phyloP scores from a whole-genome alignment of 1,139 yeast genomes.

The Pichiaceae sp. region DNA sequence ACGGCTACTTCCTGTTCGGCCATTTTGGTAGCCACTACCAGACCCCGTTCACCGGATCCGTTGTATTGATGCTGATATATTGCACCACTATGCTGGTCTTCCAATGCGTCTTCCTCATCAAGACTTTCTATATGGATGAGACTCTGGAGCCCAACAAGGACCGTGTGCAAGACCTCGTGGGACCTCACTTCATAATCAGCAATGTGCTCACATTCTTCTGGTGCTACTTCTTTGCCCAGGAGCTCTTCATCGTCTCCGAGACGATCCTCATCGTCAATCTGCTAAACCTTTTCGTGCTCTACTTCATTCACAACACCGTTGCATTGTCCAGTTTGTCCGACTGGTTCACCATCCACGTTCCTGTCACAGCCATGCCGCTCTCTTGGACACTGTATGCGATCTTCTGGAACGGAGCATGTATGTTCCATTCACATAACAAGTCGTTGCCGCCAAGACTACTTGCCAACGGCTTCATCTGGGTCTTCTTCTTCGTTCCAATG shows the following conservation, averaged over 20 bases:
- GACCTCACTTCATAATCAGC: slow-evolving; percentile 55
- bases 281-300: slow-evolving; percentile 46
- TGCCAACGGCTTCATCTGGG: slow-evolving; percentile 74
- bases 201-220: slow-evolving; percentile 54
- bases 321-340: slow-evolving; percentile 40
- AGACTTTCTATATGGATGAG: slow-evolving; percentile 34
- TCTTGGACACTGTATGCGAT: slow-evolving; percentile 66
- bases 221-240: slow-evolving; percentile 50
- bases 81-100: slow-evolving; percentile 48
- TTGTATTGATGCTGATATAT: slow-evolving; percentile 42
- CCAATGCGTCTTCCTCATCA: slow-evolving; percentile 47
- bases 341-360: slow-evolving; percentile 53
- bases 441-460: slow-evolving; percentile 52
- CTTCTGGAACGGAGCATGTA: slow-evolving; percentile 80
- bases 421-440: slow-evolving; percentile 44
- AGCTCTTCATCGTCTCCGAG: slow-evolving; percentile 49
- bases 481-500: slow-evolving; percentile 59
- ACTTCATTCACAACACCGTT: slow-evolving; percentile 55
- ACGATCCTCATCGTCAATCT: slow-evolving; percentile 48
- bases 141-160: slow-evolving; percentile 20
- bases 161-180: slow-evolving; percentile 31
- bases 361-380: slow-evolving; percentile 63
- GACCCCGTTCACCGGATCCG: slow-evolving; percentile 66
- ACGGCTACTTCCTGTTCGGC: slow-evolving; percentile 43
- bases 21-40: slow-evolving; percentile 27